phyloP scores from a whole-genome alignment of 768 basidiomycete genomes.

The Amanita jacksonii region DNA sequence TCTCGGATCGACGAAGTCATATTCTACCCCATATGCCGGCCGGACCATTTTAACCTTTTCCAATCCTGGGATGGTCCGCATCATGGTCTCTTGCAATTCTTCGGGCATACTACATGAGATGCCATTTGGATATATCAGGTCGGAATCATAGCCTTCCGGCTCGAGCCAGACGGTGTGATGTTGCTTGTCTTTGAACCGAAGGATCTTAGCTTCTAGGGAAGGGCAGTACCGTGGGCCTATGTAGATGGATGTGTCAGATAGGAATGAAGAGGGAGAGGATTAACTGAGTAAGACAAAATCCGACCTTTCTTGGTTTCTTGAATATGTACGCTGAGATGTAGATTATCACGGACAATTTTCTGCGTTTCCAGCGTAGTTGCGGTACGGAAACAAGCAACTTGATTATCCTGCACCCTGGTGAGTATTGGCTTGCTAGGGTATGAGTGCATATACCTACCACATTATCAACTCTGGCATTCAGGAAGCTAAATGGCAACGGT shows the following conservation, averaged over 20 bases:
- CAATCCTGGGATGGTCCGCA: slow-evolving; percentile 77
- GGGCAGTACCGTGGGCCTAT: slow-evolving; percentile 88
- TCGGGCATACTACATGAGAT: slow-evolving; percentile 83
- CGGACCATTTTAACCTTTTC: slow-evolving; percentile 76
- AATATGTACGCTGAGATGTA: slow-evolving; percentile 76
- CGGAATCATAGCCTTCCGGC: slow-evolving; percentile 87
- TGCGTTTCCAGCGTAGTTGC: slow-evolving; percentile 68
- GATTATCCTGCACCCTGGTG: slow-evolving; percentile 66
- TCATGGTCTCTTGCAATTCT: slow-evolving; percentile 75
- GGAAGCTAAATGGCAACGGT: slow-evolving; percentile 69
- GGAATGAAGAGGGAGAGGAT: not conserved
- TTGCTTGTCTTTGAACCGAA: slow-evolving; percentile 64
- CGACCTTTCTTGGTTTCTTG: slow-evolving; percentile 82
- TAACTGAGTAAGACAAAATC: too few relatives aligned
- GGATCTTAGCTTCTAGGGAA: slow-evolving; percentile 80
- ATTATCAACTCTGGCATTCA: slow-evolving; percentile 61
- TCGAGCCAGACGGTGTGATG: slow-evolving; percentile 81
- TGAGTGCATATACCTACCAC: slow-evolving; percentile 35
- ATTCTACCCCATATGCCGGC: slow-evolving; percentile 91
- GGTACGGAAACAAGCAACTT: slow-evolving; percentile 67
- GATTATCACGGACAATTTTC: slow-evolving; percentile 59
- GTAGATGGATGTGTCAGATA: not conserved
- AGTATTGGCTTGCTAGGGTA: too few relatives aligned
- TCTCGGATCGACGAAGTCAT: slow-evolving; percentile 82
- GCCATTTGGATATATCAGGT: slow-evolving; percentile 85